These are phyloP conservation scores for Vitis hybrid DNA, from an alignment of 177 flowering plant genomes.

Conservation along the genomic window DNA sequence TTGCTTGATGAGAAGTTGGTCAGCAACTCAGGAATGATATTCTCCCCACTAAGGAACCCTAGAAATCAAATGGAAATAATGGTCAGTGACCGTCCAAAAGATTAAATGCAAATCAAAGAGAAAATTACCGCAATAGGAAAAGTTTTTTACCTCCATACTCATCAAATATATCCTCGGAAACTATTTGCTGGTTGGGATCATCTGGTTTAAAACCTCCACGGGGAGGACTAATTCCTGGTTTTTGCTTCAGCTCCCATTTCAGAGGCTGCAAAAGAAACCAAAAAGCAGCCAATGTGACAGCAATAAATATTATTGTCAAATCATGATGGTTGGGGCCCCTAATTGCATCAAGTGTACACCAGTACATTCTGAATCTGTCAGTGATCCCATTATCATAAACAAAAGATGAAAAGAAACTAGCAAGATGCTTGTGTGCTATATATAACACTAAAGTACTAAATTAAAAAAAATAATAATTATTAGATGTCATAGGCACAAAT, in stretches of 20 bases:
- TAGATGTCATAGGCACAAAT: too few species aligned
- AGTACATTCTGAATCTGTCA: background rate
- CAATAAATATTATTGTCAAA: background rate
- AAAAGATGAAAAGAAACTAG: too few species aligned
- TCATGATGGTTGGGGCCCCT: slow-evolving; percentile 2
- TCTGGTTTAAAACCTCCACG: slow-evolving; percentile 94
- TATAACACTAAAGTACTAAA: too few species aligned
- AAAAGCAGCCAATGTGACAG: background rate
- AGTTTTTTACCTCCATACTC: slow-evolving; percentile 84
- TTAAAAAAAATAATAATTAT: too few species aligned
- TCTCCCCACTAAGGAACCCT: slow-evolving; percentile 75
- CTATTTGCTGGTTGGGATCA: slow-evolving; percentile 98
- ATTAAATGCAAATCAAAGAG: background rate
- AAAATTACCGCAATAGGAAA: background rate
- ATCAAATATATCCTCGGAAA: slow-evolving; percentile 95
- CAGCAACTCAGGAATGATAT: slow-evolving; percentile 60
- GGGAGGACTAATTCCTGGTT: slow-evolving; percentile 94
- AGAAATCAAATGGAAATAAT: slow-evolving; percentile 3
- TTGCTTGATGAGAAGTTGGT: slow-evolving; percentile 52
- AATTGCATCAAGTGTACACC: background rate
- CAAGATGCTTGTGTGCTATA: too few species aligned
- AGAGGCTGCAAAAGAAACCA: slow-evolving; percentile 59
- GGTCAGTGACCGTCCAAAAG: background rate
- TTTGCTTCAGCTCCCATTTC: slow-evolving; percentile 98
- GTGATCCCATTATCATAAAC: background rate